These are phyloP conservation scores for Lentinula raphanica DNA, from an alignment of 768 basidiomycete species.

Conservation along the genomic window DNA sequence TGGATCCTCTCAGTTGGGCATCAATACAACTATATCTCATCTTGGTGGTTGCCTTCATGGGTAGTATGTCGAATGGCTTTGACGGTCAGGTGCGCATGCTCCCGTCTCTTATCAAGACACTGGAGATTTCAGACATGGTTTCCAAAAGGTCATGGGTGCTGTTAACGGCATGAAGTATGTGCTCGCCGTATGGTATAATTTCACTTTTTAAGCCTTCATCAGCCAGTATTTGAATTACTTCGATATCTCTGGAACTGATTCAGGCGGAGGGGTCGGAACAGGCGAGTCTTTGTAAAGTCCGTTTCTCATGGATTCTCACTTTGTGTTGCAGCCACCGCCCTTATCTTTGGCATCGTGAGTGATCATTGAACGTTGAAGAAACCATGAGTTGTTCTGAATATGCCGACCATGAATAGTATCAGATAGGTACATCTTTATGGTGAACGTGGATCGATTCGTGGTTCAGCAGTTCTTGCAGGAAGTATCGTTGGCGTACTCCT, in stretches of 20 bases:
- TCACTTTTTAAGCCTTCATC: too few species aligned
- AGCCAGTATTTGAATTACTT: slow-evolving; percentile 40
- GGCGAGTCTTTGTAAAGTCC: not conserved
- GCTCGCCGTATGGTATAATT: not conserved
- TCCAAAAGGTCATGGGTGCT: slow-evolving; percentile 39
- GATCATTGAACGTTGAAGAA: not conserved
- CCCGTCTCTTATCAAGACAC: not conserved
- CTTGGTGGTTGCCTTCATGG: slow-evolving; percentile 39
- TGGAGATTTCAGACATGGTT: not conserved
- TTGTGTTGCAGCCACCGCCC: slow-evolving; percentile 22
- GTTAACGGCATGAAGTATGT: slow-evolving; percentile 43
- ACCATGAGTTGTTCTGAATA: not conserved
- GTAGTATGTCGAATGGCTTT: slow-evolving; percentile 41
- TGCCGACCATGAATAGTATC: slow-evolving; percentile 25
- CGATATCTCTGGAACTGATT: slow-evolving; percentile 30
- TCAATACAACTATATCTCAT: slow-evolving; percentile 39
- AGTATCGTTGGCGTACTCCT: slow-evolving; percentile 33
- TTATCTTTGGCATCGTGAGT: slow-evolving; percentile 42
- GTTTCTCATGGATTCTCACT: not conserved
- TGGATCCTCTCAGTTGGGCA: slow-evolving; percentile 30
- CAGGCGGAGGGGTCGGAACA: slow-evolving; percentile 40
- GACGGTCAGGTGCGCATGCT: slow-evolving; percentile 34
- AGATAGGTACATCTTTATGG: slow-evolving; percentile 25
- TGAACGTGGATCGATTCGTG: not conserved
- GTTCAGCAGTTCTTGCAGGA: slow-evolving; percentile 13